Conservation (phyloP, 164 flowering plant genomes). For the Annona cherimola region DNA sequence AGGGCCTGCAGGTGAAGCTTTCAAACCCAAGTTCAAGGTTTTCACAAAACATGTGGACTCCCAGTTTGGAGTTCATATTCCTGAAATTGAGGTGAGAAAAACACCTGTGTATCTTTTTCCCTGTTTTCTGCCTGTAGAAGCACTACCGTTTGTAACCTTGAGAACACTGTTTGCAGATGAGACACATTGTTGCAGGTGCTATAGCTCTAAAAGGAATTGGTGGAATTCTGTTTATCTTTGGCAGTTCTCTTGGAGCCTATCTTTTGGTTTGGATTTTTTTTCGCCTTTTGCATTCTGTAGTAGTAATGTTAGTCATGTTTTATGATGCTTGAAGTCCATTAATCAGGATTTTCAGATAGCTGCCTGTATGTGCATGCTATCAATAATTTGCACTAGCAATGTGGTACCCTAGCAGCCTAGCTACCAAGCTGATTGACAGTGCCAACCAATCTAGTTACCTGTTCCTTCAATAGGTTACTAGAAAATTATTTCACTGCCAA, state of each 20-base stretch:
- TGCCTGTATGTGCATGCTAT: background rate
- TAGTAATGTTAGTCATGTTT: background rate
- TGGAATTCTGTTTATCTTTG: slow-evolving; percentile 49
- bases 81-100: slow-evolving; percentile 9
- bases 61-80: background rate
- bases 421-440: no score
- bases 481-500: background rate
- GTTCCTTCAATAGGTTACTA: background rate
- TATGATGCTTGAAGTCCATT: background rate
- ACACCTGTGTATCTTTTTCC: background rate
- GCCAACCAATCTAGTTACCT: background rate
- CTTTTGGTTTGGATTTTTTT: slow-evolving; percentile 35
- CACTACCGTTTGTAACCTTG: background rate
- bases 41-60: slow-evolving; percentile 24
- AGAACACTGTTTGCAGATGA: slow-evolving; percentile 27
- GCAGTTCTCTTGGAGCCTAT: slow-evolving; percentile 51
- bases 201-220: slow-evolving; percentile 57
- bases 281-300: background rate
- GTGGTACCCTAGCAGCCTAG: no score
- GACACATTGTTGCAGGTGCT: slow-evolving; percentile 35
- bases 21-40: slow-evolving; percentile 33
- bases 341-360: background rate
- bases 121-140: background rate
- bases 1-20: slow-evolving; percentile 42
- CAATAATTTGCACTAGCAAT: background rate